Evolutionary conservation across 2,329 filamentous ascomycete genomes (phyloP), one percentile per base, ranked within the genome.

Genomic region (Xylariaceae sp.): DNA sequence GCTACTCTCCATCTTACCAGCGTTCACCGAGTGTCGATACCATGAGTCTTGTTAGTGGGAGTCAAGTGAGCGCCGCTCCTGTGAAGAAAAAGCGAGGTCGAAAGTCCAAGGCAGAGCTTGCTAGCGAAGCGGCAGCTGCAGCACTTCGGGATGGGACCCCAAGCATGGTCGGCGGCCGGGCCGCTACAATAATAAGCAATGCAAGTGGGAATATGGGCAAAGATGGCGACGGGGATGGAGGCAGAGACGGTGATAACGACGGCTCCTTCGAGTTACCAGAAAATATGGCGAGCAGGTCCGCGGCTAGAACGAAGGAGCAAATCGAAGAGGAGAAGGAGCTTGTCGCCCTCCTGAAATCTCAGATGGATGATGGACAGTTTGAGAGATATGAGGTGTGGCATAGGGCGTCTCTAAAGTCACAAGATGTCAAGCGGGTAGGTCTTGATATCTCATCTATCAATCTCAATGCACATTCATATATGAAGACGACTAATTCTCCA

Each of bases 371-470:
- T n/a, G 78, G 83, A 18, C 88, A 92, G 69, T 84, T 85, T 62
- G 79, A 84, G 49, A 81, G 88, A 42, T 91, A 89, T 67, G 87
- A 88, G 68, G 79, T 83, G 18, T 92, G 85, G 81, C 81, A 87
- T 56, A 82, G 84, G 8, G 83, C 84, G 27, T 89, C 87, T 63
- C 73, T 92, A 33, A 81, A 83, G 18, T 85, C 87, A 60, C 80
- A 84, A 6, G 84, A 86, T 15, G 86, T 92, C 52, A 82, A 88
- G 67, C 81, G 86, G 65, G 84, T 86, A 74, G 53, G 81, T 70
- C 20, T 24, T 15, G 41, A 29, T 6, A 21, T 5, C 29, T 11
- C 30, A n/a, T 2, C 42, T 40, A 13, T 41, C 15, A 23, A 36
- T 35, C 18, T n/a, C 24, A 41, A 23, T 6, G 6, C 4, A 15